Conservation (phyloP, 768 basidiomycete species). For the Tulasnella sp. region DNA sequence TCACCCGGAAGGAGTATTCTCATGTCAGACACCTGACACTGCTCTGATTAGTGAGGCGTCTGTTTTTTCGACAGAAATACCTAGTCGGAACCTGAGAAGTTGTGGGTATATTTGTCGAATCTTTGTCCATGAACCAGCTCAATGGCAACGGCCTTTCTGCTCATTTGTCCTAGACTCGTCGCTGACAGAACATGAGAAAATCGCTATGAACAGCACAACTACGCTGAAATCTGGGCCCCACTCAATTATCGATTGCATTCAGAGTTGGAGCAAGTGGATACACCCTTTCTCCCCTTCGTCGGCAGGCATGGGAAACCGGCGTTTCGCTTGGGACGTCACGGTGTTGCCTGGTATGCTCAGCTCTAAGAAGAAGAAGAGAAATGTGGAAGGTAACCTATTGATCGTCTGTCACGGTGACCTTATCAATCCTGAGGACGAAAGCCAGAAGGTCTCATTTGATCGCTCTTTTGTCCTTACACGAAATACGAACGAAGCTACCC, state of each 20-base stretch:
- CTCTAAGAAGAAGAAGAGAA: background rate
- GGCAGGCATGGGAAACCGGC: background rate
- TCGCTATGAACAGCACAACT: background rate
- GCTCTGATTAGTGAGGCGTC: too few relatives aligned
- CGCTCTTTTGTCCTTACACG: slow-evolving; percentile 5
- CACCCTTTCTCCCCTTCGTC: background rate
- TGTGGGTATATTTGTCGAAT: too few relatives aligned
- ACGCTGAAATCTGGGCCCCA: background rate
- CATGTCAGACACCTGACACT: background rate
- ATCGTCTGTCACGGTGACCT: slow-evolving; percentile 14
- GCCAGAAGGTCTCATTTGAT: slow-evolving; percentile 6
- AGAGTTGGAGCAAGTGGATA: background rate
- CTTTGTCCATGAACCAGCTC: too few relatives aligned
- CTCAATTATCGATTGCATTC: background rate
- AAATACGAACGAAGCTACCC: background rate
- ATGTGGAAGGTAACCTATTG: background rate
- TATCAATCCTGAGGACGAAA: background rate
- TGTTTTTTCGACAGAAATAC: too few relatives aligned
- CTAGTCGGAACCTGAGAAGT: too few relatives aligned
- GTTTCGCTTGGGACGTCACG: slow-evolving; percentile 11
- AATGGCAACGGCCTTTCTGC: too few relatives aligned
- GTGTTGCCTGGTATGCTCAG: background rate
- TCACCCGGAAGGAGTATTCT: slow-evolving; percentile 3
- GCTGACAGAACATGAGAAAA: too few relatives aligned
- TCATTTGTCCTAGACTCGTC: too few relatives aligned